Conservation (phyloP, 495 filamentous ascomycete genomes). For the Podospora appendiculata region DNA sequence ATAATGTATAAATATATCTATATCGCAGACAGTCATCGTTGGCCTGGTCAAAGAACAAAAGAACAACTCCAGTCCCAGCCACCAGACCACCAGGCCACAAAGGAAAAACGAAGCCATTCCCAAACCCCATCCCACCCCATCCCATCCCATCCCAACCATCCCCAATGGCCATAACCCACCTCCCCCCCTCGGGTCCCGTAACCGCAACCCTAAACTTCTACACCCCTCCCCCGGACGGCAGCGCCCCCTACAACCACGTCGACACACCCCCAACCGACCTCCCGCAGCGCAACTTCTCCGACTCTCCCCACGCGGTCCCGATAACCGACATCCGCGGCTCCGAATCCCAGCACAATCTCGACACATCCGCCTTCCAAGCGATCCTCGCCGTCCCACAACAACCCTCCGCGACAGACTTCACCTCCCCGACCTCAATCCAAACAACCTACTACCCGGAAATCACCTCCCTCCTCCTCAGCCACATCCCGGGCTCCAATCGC, state of each 20-base stretch:
- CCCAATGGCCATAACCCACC: slow-evolving; percentile 24
- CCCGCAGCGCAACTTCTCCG: slow-evolving; percentile 54
- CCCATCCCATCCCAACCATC: too few relatives aligned
- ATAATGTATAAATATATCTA: too few relatives aligned
- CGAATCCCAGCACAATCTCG: slow-evolving; percentile 58
- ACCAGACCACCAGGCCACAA: too few relatives aligned
- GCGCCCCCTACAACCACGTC: slow-evolving; percentile 63
- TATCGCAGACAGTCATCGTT: neutral
- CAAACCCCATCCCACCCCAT: too few relatives aligned
- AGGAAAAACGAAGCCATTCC: too few relatives aligned
- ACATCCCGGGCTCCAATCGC: slow-evolving; percentile 52
- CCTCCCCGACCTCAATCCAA: slow-evolving; percentile 54
- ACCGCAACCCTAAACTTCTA: slow-evolving; percentile 63
- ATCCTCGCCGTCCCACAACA: slow-evolving; percentile 47
- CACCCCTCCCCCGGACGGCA: slow-evolving; percentile 52
- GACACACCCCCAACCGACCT: slow-evolving; percentile 51
- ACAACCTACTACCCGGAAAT: slow-evolving; percentile 78
- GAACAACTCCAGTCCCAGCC: too few relatives aligned
- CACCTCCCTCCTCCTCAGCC: slow-evolving; percentile 51
- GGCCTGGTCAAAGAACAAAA: too few relatives aligned
- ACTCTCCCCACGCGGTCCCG: slow-evolving; percentile 31
- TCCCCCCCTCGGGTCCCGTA: slow-evolving; percentile 60
- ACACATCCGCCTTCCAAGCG: slow-evolving; percentile 65
- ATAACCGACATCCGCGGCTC: slow-evolving; percentile 46
- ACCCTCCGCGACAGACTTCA: slow-evolving; percentile 47